Conservation (phyloP, 1,284 basidiomycete genomes). For the Phellopilus nigrolimitatus region DNA sequence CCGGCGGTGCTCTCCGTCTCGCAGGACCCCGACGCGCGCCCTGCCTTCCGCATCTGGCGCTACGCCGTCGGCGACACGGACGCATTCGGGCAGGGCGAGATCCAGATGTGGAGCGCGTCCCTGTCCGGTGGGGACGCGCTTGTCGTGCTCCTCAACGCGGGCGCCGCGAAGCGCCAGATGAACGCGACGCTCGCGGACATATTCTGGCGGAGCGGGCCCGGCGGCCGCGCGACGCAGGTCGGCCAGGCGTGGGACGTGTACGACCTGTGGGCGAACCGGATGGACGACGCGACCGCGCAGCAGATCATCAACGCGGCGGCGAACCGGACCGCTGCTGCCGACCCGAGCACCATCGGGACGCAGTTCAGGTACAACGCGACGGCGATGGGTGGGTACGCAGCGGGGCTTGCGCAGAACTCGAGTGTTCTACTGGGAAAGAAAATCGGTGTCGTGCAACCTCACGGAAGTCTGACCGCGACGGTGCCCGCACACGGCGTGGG, state of each 20-base stretch:
- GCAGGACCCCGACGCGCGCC: conserved; percentile 15
- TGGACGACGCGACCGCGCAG: conserved; percentile 18
- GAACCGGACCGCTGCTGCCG: conserved; percentile 7
- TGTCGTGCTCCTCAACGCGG: conserved; percentile 19
- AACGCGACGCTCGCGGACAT: conserved; percentile 20
- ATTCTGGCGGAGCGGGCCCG: conserved; percentile 17
- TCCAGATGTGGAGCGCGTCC: conserved; percentile 20
- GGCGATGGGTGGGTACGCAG: conserved; percentile 15
- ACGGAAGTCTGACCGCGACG: conserved; percentile 11
- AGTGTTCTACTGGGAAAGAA: conserved; percentile 17
- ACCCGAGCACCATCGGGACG: conserved; percentile 8
- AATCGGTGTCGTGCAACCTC: conserved; percentile 12
- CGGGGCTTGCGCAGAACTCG: conserved; percentile 13
- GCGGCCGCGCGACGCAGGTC: conserved; percentile 14
- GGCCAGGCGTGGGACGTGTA: conserved; percentile 20
- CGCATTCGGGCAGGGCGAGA: conserved; percentile 16
- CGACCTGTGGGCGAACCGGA: conserved; percentile 20
- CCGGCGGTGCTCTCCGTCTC: conserved; percentile 18
- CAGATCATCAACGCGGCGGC: conserved; percentile 20
- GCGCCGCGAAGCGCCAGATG: conserved; percentile 17
- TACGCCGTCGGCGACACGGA: conserved; percentile 20
- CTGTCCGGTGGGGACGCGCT: conserved; percentile 17
- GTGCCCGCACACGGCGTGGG: conserved; percentile 16
- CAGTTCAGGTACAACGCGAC: conserved; percentile 18
- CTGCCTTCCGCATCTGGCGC: conserved; percentile 19